phyloP scores from a whole-genome alignment of 805 yeast genomes.

The Sugiyamaella smithiae region DNA sequence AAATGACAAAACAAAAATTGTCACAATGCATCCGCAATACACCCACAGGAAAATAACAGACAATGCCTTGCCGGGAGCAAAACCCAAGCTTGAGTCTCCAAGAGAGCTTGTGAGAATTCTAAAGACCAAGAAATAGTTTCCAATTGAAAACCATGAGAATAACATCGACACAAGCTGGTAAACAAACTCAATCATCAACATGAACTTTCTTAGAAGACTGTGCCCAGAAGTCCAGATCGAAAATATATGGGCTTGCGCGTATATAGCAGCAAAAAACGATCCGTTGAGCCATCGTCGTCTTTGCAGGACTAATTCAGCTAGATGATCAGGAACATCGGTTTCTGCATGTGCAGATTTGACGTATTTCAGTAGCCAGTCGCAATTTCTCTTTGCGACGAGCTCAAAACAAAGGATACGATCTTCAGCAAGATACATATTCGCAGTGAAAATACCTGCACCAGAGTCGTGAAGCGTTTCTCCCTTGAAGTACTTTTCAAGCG shows the following conservation, averaged over 20 bases:
- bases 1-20: slow-evolving; percentile 84
- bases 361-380: slow-evolving; percentile 76
- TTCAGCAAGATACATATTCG: slow-evolving; percentile 96
- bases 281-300: slow-evolving; percentile 97
- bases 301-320: slow-evolving; percentile 85
- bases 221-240: slow-evolving; percentile 80
- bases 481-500: slow-evolving; percentile 84
- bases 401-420: slow-evolving; percentile 95
- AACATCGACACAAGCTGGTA: slow-evolving; percentile 73
- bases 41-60: slow-evolving; percentile 83
- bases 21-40: slow-evolving; percentile 72
- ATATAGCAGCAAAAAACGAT: slow-evolving; percentile 90
- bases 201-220: slow-evolving; percentile 55
- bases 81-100: slow-evolving; percentile 57
- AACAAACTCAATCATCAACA: slow-evolving; percentile 71
- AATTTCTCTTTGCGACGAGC: slow-evolving; percentile 75
- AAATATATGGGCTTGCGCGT: slow-evolving; percentile 74
- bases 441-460: slow-evolving; percentile 79
- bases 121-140: slow-evolving; percentile 86
- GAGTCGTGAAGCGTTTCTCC: slow-evolving; percentile 80
- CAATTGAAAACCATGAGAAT: slow-evolving; percentile 90
- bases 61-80: slow-evolving; percentile 71
- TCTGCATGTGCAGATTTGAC: slow-evolving; percentile 88
- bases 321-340: slow-evolving; percentile 90
- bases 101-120: slow-evolving; percentile 79